These are phyloP conservation scores for Hypoxylon sp. DNA, from an alignment of 2,329 filamentous ascomycete genomes.

Conservation along the genomic window DNA sequence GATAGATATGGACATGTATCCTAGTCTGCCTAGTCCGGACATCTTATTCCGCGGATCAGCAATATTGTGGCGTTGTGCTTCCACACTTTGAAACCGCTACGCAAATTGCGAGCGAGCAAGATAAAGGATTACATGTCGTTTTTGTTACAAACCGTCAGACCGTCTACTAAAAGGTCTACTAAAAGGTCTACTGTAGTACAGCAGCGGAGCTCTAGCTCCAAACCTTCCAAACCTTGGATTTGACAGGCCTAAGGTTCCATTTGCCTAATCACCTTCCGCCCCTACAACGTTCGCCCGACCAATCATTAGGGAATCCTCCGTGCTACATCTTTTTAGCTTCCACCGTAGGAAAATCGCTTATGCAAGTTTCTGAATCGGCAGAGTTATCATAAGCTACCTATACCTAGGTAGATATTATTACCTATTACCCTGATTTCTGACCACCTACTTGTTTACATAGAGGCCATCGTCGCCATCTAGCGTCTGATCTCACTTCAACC, in stretches of 20 bases:
- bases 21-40: constrained; percentile 19
- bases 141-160: constrained; percentile 7
- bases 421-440: constrained; percentile 21
- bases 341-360: constrained; percentile 28
- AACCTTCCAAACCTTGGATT: no score
- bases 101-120: constrained; percentile 2
- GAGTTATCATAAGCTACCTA: constrained; percentile 24
- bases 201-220: constrained; percentile 31
- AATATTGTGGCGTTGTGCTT: constrained; percentile 18
- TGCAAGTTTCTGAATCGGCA: constrained; percentile 41
- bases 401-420: constrained; percentile 10
- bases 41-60: constrained; percentile 12
- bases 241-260: constrained; percentile 16
- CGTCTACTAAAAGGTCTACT: constrained; percentile 8
- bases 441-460: constrained; percentile 9
- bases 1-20: not conserved
- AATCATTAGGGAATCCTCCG: constrained; percentile 23
- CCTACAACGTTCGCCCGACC: constrained; percentile 11
- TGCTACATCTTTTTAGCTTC: constrained; percentile 27
- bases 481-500: constrained; percentile 2
- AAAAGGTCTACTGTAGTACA: not conserved
- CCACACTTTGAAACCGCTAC: constrained; percentile 23
- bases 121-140: not conserved
- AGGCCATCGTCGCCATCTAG: constrained; percentile 19
- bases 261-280: constrained; percentile 21